Evolutionary conservation across 73 alveolate genomes (phyloP).

Genomic region (Blepharisma japonicum): DNA sequence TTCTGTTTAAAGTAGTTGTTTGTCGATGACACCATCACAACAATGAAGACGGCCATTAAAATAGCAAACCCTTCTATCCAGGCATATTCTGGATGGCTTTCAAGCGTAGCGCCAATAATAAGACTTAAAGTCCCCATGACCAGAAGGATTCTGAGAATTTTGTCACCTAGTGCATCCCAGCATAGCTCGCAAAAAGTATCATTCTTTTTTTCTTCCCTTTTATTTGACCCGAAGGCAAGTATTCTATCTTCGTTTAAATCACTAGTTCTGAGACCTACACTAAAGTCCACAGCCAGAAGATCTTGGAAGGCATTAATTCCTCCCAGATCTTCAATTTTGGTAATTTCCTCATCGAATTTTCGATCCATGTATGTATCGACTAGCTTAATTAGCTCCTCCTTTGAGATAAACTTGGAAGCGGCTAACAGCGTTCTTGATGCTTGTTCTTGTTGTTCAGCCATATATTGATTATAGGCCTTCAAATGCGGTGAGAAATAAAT

Average conservation of each 20-base stretch:
- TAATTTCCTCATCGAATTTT: conserved; percentile 54
- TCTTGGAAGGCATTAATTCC: conserved; percentile 51
- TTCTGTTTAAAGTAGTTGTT: conserved; percentile 66
- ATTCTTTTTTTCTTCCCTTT: conserved; percentile 32
- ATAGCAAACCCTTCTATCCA: conserved; percentile 90
- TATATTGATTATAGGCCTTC: no score
- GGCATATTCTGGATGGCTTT: conserved; percentile 60
- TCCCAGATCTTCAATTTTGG: conserved; percentile 47
- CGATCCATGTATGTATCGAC: conserved; percentile 32
- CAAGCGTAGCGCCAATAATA: conserved; percentile 65
- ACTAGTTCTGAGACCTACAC: conserved; percentile 34
- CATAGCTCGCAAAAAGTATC: conserved; percentile 41
- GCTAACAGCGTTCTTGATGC: conserved; percentile 25
- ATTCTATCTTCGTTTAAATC: conserved; percentile 30
- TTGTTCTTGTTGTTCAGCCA: neutral
- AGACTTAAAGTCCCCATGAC: conserved; percentile 72
- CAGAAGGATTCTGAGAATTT: conserved; percentile 64
- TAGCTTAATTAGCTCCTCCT: conserved; percentile 29
- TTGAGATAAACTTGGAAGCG: neutral
- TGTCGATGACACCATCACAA: conserved; percentile 64
- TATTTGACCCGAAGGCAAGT: conserved; percentile 36
- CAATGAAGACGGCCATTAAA: conserved; percentile 68
- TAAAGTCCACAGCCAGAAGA: conserved; percentile 42
- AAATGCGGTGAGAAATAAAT: no score
- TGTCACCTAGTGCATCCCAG: conserved; percentile 68